phyloP scores from a whole-genome alignment of 768 basidiomycete species.

The Butyriboletus loyo region DNA sequence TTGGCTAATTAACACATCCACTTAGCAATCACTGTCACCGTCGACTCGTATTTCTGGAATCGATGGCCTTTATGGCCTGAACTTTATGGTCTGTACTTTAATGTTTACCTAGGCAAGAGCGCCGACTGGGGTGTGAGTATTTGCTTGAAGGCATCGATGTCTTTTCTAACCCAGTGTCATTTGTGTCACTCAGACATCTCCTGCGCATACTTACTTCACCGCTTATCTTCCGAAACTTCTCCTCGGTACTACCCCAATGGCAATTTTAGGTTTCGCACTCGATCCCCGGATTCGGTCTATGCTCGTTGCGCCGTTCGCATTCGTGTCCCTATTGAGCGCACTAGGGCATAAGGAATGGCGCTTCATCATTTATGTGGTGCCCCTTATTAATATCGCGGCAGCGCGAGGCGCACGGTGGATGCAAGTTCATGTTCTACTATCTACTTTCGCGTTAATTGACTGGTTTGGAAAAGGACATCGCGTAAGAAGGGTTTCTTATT shows the following conservation, averaged over 20 bases:
- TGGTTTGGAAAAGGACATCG: conserved; percentile 37
- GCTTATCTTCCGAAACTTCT: conserved; percentile 75
- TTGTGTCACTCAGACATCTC: conserved; percentile 53
- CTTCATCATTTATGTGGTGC: conserved; percentile 86
- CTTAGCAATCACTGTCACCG: conserved; percentile 53
- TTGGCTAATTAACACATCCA: not conserved
- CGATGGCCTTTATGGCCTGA: conserved; percentile 83
- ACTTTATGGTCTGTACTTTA: conserved; percentile 73
- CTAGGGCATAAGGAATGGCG: conserved; percentile 98
- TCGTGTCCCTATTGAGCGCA: conserved; percentile 63
- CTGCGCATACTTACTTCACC: conserved; percentile 63
- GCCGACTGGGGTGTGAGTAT: conserved; percentile 86
- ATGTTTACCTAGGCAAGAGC: conserved; percentile 82
- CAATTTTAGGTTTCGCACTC: conserved; percentile 46
- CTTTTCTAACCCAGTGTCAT: not conserved
- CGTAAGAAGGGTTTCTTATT: conserved; percentile 47
- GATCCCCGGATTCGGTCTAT: conserved; percentile 52
- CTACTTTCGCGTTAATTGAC: not conserved
- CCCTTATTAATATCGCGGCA: conserved; percentile 76
- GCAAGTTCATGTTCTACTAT: conserved; percentile 41
- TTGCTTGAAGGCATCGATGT: not conserved
- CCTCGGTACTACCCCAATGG: conserved; percentile 59
- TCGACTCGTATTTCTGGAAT: conserved; percentile 90
- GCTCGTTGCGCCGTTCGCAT: conserved; percentile 49
- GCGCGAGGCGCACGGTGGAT: conserved; percentile 61